Conservation (phyloP, 106 monocot genomes). For the Dendrobium nobile region DNA sequence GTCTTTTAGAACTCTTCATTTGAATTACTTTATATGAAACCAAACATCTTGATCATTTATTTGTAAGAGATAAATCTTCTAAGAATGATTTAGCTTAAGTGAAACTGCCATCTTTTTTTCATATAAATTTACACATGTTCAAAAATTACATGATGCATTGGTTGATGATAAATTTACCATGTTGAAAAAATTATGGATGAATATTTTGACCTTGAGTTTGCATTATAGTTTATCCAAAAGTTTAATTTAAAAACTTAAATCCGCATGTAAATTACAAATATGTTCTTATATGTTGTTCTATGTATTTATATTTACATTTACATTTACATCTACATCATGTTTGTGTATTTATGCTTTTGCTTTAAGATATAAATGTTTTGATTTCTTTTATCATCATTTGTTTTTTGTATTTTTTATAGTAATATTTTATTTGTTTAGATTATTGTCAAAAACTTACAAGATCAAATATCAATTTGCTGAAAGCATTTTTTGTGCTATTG, state of each 20-base stretch:
- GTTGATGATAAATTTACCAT: neutral
- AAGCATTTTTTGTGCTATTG: neutral
- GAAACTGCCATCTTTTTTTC: neutral
- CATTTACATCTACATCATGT: neutral
- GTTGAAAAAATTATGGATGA: neutral
- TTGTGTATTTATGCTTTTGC: neutral
- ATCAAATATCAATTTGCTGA: neutral
- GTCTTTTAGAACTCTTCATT: too few species aligned
- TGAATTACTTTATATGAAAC: neutral
- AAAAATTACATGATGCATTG: neutral
- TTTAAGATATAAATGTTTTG: neutral
- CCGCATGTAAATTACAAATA: neutral
- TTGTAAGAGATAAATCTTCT: neutral
- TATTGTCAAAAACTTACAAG: too few species aligned
- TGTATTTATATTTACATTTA: neutral
- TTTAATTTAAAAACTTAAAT: neutral
- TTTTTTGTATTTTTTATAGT: too few species aligned
- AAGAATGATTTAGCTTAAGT: neutral
- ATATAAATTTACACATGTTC: neutral
- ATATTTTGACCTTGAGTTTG: neutral
- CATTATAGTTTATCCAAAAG: neutral
- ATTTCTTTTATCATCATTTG: neutral
- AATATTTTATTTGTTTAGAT: too few species aligned
- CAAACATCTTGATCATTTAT: neutral
- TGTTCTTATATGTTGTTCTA: neutral